Percentiles rank a stretch among this genome's conserved stretches.
These are phyloP conservation scores for Neonectria magnoliae DNA, from an alignment of 2,329 filamentous ascomycete species.

Conservation along the genomic window DNA sequence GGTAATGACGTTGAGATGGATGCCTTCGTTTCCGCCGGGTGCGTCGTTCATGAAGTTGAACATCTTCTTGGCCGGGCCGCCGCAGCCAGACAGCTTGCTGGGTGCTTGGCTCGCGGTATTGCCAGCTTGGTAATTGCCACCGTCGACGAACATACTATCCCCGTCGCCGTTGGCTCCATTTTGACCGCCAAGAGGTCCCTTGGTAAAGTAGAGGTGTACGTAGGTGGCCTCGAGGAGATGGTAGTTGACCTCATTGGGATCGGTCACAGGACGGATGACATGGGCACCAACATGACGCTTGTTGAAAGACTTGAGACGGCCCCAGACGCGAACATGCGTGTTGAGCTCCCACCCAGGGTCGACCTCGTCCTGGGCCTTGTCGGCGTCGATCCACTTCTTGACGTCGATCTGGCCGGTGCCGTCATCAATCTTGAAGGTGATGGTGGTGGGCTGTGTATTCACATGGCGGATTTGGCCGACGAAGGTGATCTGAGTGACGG, in stretches of 20 bases:
- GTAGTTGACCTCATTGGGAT: slow-evolving; percentile 93
- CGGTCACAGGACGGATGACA: slow-evolving; percentile 79
- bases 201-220: slow-evolving; percentile 85
- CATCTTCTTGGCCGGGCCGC: slow-evolving; percentile 71
- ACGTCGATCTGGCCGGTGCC: slow-evolving; percentile 93
- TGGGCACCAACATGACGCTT: slow-evolving; percentile 85
- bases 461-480: slow-evolving; percentile 92
- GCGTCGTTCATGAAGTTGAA: slow-evolving; percentile 74
- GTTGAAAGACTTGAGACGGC: slow-evolving; percentile 84
- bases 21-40: slow-evolving; percentile 80
- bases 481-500: slow-evolving; percentile 79
- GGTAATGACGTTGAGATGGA: slow-evolving; percentile 83
- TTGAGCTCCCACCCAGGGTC: slow-evolving; percentile 72
- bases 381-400: slow-evolving; percentile 83
- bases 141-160: slow-evolving; percentile 68
- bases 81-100: slow-evolving; percentile 59
- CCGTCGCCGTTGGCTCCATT: slow-evolving; percentile 53
- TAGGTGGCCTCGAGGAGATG: slow-evolving; percentile 91
- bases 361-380: slow-evolving; percentile 57
- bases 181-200: slow-evolving; percentile 66
- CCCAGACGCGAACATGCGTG: slow-evolving; percentile 86
- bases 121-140: slow-evolving; percentile 50
- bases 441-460: slow-evolving; percentile 86
- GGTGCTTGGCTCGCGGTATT: slow-evolving; percentile 51
- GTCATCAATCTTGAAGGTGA: slow-evolving; percentile 93